Conservation (phyloP, 768 basidiomycete species). For the Tricholomella constricta region DNA sequence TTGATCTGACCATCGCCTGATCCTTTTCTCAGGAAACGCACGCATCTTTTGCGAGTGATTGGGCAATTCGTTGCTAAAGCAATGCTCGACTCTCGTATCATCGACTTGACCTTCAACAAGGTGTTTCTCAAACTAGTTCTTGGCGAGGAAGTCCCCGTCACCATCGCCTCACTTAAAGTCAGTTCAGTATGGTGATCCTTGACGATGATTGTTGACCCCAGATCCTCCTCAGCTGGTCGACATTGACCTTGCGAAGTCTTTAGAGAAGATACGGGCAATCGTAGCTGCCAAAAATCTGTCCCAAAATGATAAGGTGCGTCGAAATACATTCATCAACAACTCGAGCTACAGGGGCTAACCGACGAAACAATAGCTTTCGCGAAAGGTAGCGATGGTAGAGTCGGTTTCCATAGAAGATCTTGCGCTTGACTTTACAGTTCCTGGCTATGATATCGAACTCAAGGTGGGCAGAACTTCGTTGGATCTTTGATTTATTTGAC, state of each 20-base stretch:
- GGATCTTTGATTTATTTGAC: neutral
- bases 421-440: constrained; percentile 93
- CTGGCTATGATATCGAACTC: constrained; percentile 93
- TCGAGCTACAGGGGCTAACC: neutral
- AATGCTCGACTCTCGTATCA: constrained; percentile 95
- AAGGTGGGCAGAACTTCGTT: constrained; percentile 50
- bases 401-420: constrained; percentile 81
- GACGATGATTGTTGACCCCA: constrained; percentile 8
- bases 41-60: constrained; percentile 84
- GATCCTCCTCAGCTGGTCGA: constrained; percentile 69
- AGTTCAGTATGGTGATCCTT: constrained; percentile 14
- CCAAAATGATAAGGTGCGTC: constrained; percentile 56
- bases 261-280: constrained; percentile 76
- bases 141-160: constrained; percentile 83
- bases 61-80: constrained; percentile 98
- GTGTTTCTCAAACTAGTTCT: constrained; percentile 91
- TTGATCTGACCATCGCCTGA: neutral
- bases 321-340: neutral
- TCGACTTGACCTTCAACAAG: constrained; percentile 93
- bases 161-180: constrained; percentile 82
- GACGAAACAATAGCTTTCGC: constrained; percentile 41
- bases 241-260: constrained; percentile 79
- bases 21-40: constrained; percentile 61
- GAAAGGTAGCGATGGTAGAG: constrained; percentile 60
- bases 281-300: constrained; percentile 44